These are phyloP conservation scores for Coniferiporia weirii DNA, from an alignment of 1,284 basidiomycete genomes.

Conservation along the genomic window DNA sequence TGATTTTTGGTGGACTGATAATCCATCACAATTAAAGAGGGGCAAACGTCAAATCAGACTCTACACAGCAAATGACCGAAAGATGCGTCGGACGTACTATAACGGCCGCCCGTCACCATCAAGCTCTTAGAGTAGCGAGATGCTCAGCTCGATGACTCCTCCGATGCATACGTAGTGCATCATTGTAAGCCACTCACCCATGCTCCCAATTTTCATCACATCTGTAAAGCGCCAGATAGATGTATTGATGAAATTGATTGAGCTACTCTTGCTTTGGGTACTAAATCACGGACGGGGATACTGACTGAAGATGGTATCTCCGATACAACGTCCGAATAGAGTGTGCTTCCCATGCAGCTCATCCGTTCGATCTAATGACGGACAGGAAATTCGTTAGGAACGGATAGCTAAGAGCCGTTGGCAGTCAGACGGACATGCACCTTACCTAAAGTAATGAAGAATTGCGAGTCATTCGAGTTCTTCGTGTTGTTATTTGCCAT, in stretches of 20 bases:
- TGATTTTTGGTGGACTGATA: conserved; percentile 83
- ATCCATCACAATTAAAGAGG: background rate
- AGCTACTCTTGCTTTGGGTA: background rate
- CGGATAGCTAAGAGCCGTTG: background rate
- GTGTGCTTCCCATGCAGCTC: conserved; percentile 89
- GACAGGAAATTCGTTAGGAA: background rate
- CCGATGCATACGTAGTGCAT: background rate
- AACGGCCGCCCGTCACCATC: conserved; percentile 78
- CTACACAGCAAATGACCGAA: conserved; percentile 4
- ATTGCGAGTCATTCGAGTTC: conserved; percentile 84
- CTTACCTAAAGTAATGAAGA: conserved; percentile 84
- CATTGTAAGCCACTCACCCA: conserved; percentile 44
- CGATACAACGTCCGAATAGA: conserved; percentile 74
- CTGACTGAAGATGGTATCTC: conserved; percentile 85
- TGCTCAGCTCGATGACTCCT: conserved; percentile 7
- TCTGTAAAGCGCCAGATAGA: conserved; percentile 39
- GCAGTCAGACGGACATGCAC: conserved; percentile 12
- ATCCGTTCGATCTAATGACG: conserved; percentile 68
- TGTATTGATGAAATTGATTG: background rate
- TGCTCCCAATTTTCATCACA: conserved; percentile 84
- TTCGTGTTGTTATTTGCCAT: conserved; percentile 91
- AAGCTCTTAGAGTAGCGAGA: conserved; percentile 52
- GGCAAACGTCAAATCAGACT: conserved; percentile 12
- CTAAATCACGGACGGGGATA: conserved; percentile 19
- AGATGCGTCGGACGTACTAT: conserved; percentile 52